Evolutionary conservation across 225 moss, liverwort and hornwort genomes (phyloP).

Genomic region (Asterella californica): DNA sequence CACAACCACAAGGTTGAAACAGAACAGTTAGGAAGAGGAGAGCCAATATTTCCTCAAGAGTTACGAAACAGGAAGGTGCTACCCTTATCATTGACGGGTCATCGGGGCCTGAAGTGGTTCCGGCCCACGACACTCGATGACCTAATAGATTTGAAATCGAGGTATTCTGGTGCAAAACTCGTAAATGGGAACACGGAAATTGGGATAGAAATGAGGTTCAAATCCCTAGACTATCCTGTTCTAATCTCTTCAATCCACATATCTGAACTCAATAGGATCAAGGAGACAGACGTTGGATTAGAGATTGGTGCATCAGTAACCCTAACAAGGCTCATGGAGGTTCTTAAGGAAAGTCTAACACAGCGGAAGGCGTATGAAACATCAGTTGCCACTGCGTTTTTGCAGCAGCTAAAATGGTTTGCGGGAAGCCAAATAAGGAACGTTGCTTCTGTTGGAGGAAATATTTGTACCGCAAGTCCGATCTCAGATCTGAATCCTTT

Average conservation of each 20-base stretch:
- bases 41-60: conserved; percentile 83
- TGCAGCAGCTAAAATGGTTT: conserved; percentile 83
- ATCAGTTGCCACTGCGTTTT: conserved; percentile 61
- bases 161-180: conserved; percentile 63
- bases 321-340: conserved; percentile 55
- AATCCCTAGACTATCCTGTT: conserved; percentile 70
- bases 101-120: conserved; percentile 69
- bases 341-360: conserved; percentile 47
- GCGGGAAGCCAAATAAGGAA: conserved; percentile 90
- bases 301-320: conserved; percentile 84
- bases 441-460: conserved; percentile 85
- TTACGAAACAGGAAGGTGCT: conserved; percentile 46
- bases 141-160: conserved; percentile 55
- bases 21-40: conserved; percentile 33
- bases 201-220: conserved; percentile 87
- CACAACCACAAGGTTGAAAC: conserved; percentile 12
- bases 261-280: conserved; percentile 56
- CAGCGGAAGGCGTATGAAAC: conserved; percentile 55
- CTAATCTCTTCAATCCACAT: conserved; percentile 77
- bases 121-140: conserved; percentile 71
- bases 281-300: conserved; percentile 47
- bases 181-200: conserved; percentile 93
- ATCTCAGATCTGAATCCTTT: conserved; percentile 94
- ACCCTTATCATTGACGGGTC: conserved; percentile 62
- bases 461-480: conserved; percentile 92